These are phyloP conservation scores for Fusarium sp. DNA, from an alignment of 2,329 filamentous ascomycete genomes.

Conservation along the genomic window DNA sequence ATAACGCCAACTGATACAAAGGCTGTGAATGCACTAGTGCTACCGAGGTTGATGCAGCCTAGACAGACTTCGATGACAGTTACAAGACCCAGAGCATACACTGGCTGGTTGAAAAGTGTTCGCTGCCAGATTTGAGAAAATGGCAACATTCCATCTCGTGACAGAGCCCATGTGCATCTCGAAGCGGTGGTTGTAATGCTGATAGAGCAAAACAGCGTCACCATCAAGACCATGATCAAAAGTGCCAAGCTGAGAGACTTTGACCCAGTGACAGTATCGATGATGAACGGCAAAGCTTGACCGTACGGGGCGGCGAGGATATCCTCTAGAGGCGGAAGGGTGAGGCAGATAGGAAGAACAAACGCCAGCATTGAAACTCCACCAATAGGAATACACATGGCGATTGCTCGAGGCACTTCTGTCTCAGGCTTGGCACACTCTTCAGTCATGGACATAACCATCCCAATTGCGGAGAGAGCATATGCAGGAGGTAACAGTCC, in stretches of 20 bases:
- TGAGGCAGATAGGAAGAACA: not conserved
- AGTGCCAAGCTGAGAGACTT: not conserved
- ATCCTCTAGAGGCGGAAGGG: not conserved
- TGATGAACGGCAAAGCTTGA: not conserved
- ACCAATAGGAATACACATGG: not conserved
- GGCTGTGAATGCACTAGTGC: slow-evolving; percentile 5
- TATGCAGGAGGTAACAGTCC: not conserved
- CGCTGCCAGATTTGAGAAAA: not conserved
- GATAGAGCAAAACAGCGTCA: not conserved
- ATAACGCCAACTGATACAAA: slow-evolving; percentile 1
- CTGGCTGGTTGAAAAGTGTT: not conserved
- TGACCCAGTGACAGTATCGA: not conserved
- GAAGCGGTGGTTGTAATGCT: not conserved
- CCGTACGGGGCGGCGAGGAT: slow-evolving; percentile 1
- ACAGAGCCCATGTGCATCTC: not conserved
- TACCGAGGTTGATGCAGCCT: not conserved
- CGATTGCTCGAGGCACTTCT: slow-evolving; percentile 1
- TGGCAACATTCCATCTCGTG: not conserved
- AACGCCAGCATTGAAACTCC: not conserved
- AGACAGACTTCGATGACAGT: not conserved
- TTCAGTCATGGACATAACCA: slow-evolving; percentile 7
- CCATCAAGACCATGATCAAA: not conserved
- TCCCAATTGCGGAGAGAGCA: not conserved
- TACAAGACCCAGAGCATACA: not conserved
- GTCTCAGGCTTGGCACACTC: slow-evolving; percentile 3